These are phyloP conservation scores for Sequoia sempervirens DNA, from an alignment of 75 land plant species.

Conservation along the genomic window DNA sequence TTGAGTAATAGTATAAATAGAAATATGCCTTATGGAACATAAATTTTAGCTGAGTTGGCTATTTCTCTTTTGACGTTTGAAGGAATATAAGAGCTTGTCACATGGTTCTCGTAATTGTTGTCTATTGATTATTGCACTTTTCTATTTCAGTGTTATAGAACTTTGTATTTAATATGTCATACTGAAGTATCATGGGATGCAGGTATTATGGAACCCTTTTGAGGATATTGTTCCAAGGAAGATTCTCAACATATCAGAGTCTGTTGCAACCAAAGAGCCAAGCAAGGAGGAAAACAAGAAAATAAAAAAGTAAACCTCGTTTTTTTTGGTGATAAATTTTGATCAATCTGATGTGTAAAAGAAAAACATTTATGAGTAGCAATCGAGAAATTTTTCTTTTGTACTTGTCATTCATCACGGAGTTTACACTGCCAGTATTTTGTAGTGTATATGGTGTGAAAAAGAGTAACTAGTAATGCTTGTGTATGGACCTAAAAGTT, in stretches of 20 bases:
- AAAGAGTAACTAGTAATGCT: background rate
- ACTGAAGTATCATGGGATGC: slow-evolving; percentile 8
- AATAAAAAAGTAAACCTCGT: slow-evolving; percentile 53
- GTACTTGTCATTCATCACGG: background rate
- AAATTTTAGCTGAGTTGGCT: background rate
- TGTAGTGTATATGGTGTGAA: background rate
- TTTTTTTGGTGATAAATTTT: background rate
- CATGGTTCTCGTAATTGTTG: background rate
- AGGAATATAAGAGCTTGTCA: background rate
- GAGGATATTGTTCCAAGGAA: slow-evolving; percentile 85
- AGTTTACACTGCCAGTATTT: background rate
- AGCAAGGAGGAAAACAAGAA: slow-evolving; percentile 45
- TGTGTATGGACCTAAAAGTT: background rate
- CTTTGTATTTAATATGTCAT: background rate
- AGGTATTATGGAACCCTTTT: slow-evolving; percentile 99
- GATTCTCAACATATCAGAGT: slow-evolving; percentile 15
- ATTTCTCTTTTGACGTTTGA: background rate
- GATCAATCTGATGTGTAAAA: background rate
- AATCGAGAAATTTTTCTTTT: background rate
- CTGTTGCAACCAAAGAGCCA: slow-evolving; percentile 11
- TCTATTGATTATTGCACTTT: background rate
- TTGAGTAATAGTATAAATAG: background rate
- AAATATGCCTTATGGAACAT: background rate
- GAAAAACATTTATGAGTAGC: background rate
- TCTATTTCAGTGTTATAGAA: background rate